Evolutionary conservation across 1,284 basidiomycete genomes (phyloP).

Genomic region (Tetrapyrgos nigripes): DNA sequence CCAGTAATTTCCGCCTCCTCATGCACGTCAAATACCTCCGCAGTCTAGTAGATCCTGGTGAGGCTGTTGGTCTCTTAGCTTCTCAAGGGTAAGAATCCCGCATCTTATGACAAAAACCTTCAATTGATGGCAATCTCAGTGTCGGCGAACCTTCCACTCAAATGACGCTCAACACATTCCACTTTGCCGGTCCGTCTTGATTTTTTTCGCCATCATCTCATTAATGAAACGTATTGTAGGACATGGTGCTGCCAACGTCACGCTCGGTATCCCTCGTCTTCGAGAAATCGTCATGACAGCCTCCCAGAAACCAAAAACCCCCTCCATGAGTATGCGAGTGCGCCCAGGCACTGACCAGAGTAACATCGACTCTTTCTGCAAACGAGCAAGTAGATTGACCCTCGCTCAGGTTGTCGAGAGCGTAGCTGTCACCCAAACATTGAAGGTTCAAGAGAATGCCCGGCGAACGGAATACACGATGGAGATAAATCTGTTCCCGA

Average conservation of each 20-base stretch:
- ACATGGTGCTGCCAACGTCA: slow-evolving; percentile 99
- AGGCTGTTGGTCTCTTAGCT: slow-evolving; percentile 97
- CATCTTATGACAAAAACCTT: background rate
- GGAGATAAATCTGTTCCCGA: slow-evolving; percentile 87
- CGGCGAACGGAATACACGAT: slow-evolving; percentile 88
- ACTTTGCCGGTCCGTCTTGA: slow-evolving; percentile 81
- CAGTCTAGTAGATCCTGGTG: slow-evolving; percentile 95
- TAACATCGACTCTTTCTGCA: slow-evolving; percentile 85
- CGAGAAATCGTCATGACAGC: slow-evolving; percentile 99
- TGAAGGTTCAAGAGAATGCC: slow-evolving; percentile 71
- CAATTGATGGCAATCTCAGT: slow-evolving; percentile 47
- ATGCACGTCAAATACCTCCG: slow-evolving; percentile 94
- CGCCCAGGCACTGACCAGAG: slow-evolving; percentile 57
- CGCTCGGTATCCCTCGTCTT: slow-evolving; percentile 97
- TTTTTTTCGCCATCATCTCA: background rate
- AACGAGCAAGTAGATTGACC: slow-evolving; percentile 86
- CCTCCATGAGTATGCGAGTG: slow-evolving; percentile 95
- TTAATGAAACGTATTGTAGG: slow-evolving; percentile 50
- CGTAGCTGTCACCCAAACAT: slow-evolving; percentile 83
- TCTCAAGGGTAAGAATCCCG: slow-evolving; percentile 84
- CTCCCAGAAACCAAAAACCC: slow-evolving; percentile 95
- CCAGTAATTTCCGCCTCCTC: slow-evolving; percentile 75
- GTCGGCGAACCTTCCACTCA: slow-evolving; percentile 99
- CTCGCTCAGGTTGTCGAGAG: slow-evolving; percentile 91
- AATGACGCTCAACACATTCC: slow-evolving; percentile 99